Conservation (phyloP, 768 basidiomycete species). For the Kwoniella mangroviensis region DNA sequence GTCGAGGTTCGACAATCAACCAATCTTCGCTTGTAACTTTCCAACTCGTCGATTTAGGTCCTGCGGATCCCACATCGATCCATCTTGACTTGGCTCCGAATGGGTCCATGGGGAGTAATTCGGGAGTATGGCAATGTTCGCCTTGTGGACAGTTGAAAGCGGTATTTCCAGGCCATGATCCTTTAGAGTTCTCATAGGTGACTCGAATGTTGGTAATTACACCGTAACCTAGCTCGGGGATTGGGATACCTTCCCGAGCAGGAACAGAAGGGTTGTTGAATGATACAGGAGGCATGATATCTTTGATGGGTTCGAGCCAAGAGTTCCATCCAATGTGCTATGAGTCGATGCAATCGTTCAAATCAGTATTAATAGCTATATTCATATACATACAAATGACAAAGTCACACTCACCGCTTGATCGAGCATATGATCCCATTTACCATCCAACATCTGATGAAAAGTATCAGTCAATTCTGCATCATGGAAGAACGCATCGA, state of each 20-base stretch:
- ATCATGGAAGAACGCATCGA: slow-evolving; percentile 67
- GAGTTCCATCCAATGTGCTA: slow-evolving; percentile 60
- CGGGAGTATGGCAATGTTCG: slow-evolving; percentile 55
- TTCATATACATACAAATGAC: background rate
- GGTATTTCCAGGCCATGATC: slow-evolving; percentile 75
- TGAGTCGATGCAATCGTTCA: background rate
- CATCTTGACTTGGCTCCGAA: slow-evolving; percentile 66
- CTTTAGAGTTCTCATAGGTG: slow-evolving; percentile 66
- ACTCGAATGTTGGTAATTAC: slow-evolving; percentile 70
- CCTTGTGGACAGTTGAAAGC: slow-evolving; percentile 63
- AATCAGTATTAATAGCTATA: background rate
- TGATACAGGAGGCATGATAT: slow-evolving; percentile 60
- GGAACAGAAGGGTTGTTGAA: slow-evolving; percentile 62
- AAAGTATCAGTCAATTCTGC: slow-evolving; percentile 68
- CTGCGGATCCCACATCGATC: slow-evolving; percentile 69
- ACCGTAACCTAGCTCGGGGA: slow-evolving; percentile 58
- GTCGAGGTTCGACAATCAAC: slow-evolving; percentile 62
- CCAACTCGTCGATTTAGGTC: slow-evolving; percentile 66
- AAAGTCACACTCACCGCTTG: slow-evolving; percentile 64
- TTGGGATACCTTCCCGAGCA: slow-evolving; percentile 61
- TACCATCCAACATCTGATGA: slow-evolving; percentile 65
- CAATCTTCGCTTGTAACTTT: slow-evolving; percentile 64
- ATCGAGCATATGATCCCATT: slow-evolving; percentile 78
- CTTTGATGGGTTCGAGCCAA: slow-evolving; percentile 68
- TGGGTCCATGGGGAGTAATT: slow-evolving; percentile 63